phyloP scores from a whole-genome alignment of 2,329 filamentous ascomycete genomes.

The Gnomoniopsis smithogilvyi region DNA sequence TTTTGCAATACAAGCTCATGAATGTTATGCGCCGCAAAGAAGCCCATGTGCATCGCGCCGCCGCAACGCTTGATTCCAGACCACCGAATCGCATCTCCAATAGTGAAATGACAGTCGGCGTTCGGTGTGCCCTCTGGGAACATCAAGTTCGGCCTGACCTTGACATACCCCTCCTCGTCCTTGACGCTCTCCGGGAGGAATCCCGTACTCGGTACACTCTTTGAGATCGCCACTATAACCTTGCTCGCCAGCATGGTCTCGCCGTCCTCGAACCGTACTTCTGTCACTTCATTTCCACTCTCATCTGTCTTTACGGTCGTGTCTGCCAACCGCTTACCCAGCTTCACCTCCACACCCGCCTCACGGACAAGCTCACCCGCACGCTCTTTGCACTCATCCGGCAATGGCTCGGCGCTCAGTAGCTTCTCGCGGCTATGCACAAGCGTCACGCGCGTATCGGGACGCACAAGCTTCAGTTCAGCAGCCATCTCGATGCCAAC shows the following conservation, averaged over 20 bases:
- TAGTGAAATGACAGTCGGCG: constrained; percentile 59
- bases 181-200: constrained; percentile 59
- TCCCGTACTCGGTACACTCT: constrained; percentile 56
- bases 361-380: constrained; percentile 57
- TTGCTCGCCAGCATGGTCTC: constrained; percentile 57
- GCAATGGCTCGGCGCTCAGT: constrained; percentile 70
- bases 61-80: constrained; percentile 78
- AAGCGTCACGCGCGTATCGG: constrained; percentile 64
- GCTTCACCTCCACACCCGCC: constrained; percentile 61
- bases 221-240: constrained; percentile 68
- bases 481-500: constrained; percentile 81
- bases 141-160: constrained; percentile 54
- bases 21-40: constrained; percentile 63
- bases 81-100: constrained; percentile 69
- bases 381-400: constrained; percentile 64
- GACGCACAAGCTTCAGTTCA: constrained; percentile 68
- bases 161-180: constrained; percentile 64
- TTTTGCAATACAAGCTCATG: constrained; percentile 57
- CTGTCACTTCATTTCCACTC: constrained; percentile 35
- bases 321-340: constrained; percentile 55
- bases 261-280: constrained; percentile 59
- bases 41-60: constrained; percentile 71
- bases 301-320: constrained; percentile 43
- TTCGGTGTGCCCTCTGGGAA: constrained; percentile 56
- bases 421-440: constrained; percentile 70